Evolutionary conservation across 306 rosid species (phyloP).

Genomic region (Prunus campanulata): DNA sequence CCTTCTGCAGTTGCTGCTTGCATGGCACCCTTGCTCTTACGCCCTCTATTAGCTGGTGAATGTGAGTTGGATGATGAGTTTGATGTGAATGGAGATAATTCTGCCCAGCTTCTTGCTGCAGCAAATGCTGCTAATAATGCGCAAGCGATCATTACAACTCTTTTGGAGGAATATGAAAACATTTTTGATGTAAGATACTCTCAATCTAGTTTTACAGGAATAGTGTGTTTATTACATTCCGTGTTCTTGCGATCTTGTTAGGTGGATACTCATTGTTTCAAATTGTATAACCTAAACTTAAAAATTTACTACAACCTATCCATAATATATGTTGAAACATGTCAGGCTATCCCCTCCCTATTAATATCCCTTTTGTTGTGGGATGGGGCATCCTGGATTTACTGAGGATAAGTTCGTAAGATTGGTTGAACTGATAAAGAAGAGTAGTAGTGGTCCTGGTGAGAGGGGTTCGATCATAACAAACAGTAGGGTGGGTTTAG

Average conservation of each 20-base stretch:
- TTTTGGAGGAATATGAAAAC: constrained; percentile 89
- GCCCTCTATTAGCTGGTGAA: constrained; percentile 94
- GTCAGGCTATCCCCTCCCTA: not conserved
- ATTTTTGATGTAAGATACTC: constrained; percentile 80
- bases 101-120: constrained; percentile 98
- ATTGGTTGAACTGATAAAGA: constrained; percentile 3
- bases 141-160: constrained; percentile 85
- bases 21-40: constrained; percentile 98
- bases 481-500: not conserved
- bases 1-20: constrained; percentile 99
- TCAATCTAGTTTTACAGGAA: not conserved
- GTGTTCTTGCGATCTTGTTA: constrained; percentile 16
- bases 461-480: not conserved
- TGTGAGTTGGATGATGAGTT: constrained; percentile 97
- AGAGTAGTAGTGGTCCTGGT: not conserved
- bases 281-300: not conserved
- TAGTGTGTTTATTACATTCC: constrained; percentile 22
- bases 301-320: constrained; percentile 1
- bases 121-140: constrained; percentile 99
- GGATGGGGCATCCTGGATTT: not conserved
- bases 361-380: not conserved
- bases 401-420: not conserved
- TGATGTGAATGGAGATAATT: constrained; percentile 80
- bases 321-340: not conserved
- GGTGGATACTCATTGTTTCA: not conserved